Percentiles rank a stretch among this genome's conserved stretches.
Conservation (phyloP, 345 rosid species). For the Lumnitzera racemosa region DNA sequence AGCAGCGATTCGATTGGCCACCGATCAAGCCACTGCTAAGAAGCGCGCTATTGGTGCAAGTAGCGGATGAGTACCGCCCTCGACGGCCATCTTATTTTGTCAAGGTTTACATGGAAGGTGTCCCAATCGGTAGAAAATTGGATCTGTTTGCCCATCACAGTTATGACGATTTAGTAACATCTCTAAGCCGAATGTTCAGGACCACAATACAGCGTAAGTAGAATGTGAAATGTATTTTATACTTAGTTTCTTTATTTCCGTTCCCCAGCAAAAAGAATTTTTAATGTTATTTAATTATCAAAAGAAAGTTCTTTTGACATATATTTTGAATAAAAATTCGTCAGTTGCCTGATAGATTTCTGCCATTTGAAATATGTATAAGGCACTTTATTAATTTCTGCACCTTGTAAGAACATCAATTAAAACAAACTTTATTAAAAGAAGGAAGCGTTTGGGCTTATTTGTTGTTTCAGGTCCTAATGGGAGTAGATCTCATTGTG, state of each 20-base stretch:
- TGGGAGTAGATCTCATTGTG: constrained; percentile 2
- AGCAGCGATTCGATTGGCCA: constrained; percentile 21
- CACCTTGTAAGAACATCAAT: too few species aligned
- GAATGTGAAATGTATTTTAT: too few species aligned
- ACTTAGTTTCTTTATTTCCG: too few species aligned
- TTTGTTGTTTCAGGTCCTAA: constrained; percentile 10
- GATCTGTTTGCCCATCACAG: constrained; percentile 40
- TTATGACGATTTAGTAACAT: constrained; percentile 23
- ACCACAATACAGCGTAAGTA: constrained; percentile 33
- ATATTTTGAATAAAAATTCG: too few species aligned
- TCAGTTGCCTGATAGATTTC: too few species aligned
- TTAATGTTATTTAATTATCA: too few species aligned
- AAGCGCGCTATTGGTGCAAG: constrained; percentile 16
- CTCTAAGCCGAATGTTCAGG: constrained; percentile 30
- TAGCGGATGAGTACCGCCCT: neutral
- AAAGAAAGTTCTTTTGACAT: too few species aligned
- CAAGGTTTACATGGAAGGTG: constrained; percentile 67
- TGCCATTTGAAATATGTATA: too few species aligned
- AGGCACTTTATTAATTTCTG: too few species aligned
- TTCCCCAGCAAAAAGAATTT: too few species aligned
- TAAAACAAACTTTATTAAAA: neutral
- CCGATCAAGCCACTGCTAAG: constrained; percentile 26
- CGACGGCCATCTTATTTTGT: constrained; percentile 22
- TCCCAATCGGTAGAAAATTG: constrained; percentile 59
- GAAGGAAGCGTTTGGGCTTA: neutral